These are phyloP conservation scores for Begonia masoniana DNA, from an alignment of 306 rosid species.

Conservation along the genomic window DNA sequence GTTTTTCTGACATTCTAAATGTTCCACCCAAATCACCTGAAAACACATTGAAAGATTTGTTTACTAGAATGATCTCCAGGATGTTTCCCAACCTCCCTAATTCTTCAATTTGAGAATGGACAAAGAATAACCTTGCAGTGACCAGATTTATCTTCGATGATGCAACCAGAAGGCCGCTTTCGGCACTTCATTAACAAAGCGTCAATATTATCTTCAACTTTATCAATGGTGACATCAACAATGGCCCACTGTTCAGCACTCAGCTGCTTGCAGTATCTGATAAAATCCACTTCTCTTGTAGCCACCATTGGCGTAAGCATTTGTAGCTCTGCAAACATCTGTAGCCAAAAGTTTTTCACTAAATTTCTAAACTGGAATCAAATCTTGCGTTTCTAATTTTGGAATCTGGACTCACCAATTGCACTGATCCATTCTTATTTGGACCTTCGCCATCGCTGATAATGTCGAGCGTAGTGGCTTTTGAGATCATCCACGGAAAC, in stretches of 20 bases:
- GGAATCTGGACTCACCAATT: constrained; percentile 30
- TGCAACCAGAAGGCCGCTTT: constrained; percentile 95
- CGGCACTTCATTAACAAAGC: constrained; percentile 71
- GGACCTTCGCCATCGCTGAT: constrained; percentile 71
- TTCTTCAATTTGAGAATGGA: too few species aligned
- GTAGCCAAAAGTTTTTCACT: not conserved
- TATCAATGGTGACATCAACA: constrained; percentile 77
- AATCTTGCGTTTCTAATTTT: too few species aligned
- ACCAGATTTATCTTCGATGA: constrained; percentile 82
- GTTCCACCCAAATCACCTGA: too few species aligned
- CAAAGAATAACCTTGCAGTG: constrained; percentile 62
- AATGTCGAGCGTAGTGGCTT: constrained; percentile 76
- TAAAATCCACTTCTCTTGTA: constrained; percentile 87
- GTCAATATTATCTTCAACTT: constrained; percentile 75
- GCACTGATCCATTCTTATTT: constrained; percentile 61
- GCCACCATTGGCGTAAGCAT: constrained; percentile 90
- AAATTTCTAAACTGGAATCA: not conserved
- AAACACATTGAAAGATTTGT: not conserved
- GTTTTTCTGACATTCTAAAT: too few species aligned
- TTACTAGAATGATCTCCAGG: too few species aligned
- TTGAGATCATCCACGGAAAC: constrained; percentile 84
- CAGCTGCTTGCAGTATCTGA: constrained; percentile 69
- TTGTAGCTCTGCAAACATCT: constrained; percentile 97
- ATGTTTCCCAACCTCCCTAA: too few species aligned
- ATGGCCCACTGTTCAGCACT: constrained; percentile 79